phyloP scores from a whole-genome alignment of 345 rosid genomes.

The Rhizophora mangle region DNA sequence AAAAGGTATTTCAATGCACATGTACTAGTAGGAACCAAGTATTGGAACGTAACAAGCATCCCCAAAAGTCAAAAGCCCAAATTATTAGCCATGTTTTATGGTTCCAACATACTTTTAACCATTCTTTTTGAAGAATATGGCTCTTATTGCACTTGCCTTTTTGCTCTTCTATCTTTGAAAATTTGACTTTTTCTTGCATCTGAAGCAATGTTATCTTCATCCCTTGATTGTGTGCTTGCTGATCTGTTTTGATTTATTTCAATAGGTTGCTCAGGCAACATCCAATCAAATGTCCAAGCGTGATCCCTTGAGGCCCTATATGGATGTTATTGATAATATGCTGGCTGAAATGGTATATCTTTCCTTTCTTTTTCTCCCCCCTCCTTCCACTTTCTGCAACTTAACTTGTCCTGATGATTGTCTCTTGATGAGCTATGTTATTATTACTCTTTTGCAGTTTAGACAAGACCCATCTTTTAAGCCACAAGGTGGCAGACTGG shows the following conservation, averaged over 20 bases:
- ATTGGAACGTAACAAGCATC: neutral
- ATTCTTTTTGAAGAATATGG: too few relatives aligned
- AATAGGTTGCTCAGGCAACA: slow-evolving; percentile 97
- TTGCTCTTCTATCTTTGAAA: too few relatives aligned
- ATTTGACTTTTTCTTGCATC: neutral
- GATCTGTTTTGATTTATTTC: slow-evolving; percentile 19
- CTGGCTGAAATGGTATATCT: slow-evolving; percentile 68
- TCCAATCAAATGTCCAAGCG: slow-evolving; percentile 99
- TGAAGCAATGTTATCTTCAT: neutral
- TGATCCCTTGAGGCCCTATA: slow-evolving; percentile 94
- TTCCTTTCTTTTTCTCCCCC: slow-evolving; percentile 1
- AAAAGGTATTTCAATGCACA: too few relatives aligned
- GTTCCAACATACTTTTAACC: too few relatives aligned
- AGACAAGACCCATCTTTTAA: slow-evolving; percentile 91
- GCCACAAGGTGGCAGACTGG: slow-evolving; percentile 96
- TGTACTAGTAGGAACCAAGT: too few relatives aligned
- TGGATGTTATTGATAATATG: slow-evolving; percentile 94
- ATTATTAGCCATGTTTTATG: neutral
- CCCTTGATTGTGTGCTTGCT: neutral
- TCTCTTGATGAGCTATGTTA: slow-evolving; percentile 7
- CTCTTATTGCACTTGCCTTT: too few relatives aligned
- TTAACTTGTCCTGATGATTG: slow-evolving; percentile 1
- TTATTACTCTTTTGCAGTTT: slow-evolving; percentile 50
- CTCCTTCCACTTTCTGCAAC: neutral
- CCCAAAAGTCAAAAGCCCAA: neutral